Conservation (phyloP, 1,139 yeast species). For the Saccharomyces hybrid region DNA sequence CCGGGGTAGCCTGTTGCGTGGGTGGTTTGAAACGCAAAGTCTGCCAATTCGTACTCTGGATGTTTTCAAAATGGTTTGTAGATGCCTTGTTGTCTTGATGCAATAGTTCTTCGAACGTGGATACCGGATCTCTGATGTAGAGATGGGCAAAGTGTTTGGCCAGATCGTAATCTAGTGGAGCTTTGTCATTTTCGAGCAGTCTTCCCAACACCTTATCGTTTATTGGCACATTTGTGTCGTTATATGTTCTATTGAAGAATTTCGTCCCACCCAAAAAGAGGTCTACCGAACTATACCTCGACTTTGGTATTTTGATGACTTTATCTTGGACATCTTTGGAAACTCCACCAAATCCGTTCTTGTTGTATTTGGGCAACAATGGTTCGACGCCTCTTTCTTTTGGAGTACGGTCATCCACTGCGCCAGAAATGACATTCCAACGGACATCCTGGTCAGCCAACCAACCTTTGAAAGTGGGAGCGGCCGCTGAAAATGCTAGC, state of each 20-base stretch:
- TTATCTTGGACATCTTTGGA: constrained; percentile 35
- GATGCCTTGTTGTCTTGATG: constrained; percentile 59
- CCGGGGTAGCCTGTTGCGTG: constrained; percentile 39
- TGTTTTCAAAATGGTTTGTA: constrained; percentile 92
- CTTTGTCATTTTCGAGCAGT: constrained; percentile 39
- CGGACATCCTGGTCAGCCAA: constrained; percentile 92
- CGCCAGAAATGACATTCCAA: constrained; percentile 91
- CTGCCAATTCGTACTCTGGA: constrained; percentile 98
- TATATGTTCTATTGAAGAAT: constrained; percentile 47
- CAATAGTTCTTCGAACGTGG: constrained; percentile 76
- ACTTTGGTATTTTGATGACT: constrained; percentile 64
- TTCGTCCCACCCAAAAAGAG: constrained; percentile 59
- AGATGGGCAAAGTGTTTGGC: constrained; percentile 90
- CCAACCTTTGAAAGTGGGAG: constrained; percentile 88
- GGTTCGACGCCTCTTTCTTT: constrained; percentile 64
- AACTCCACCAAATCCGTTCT: constrained; percentile 40
- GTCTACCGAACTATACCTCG: constrained; percentile 86
- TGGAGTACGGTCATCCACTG: constrained; percentile 92
- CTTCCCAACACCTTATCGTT: constrained; percentile 49
- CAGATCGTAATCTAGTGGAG: constrained; percentile 53
- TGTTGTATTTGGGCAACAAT: constrained; percentile 35
- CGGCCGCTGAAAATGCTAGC: constrained; percentile 79
- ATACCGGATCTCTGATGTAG: constrained; percentile 88
- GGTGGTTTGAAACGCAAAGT: constrained; percentile 90
- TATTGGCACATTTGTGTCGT: constrained; percentile 68